Evolutionary conservation across 441 rosid species (phyloP), one percentile per base, ranked within the genome.

Genomic region (Gossypium trilobum): DNA sequence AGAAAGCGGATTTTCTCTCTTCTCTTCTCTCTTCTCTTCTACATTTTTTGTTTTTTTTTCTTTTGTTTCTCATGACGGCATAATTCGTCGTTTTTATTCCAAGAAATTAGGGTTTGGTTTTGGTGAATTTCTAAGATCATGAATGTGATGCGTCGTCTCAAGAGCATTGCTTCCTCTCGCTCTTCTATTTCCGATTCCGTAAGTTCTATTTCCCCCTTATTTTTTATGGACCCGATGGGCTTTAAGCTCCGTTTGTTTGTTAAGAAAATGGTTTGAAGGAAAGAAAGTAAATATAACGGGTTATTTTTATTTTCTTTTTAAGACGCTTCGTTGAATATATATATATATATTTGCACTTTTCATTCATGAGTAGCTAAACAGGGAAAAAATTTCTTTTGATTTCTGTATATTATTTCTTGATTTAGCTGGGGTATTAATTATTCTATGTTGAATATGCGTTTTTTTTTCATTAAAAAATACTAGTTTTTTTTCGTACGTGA

Each of bases 121-220:
- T 42, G 20, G 74, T 27, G 33, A 20, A 42, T 31, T 29, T 20
- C 62, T 68, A 68, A 75, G 82, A 78, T 77, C 75, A 92, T 92
- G 96, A 87, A 88, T 84, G 87, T 92, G 83, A 82, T 92, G 91
- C 96, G 48, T 87, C 97, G 77, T 64, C 84, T 83, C 63, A 83
- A 83, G 80, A 80, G 84, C 86, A 82, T 85, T 78, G 82, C 87
- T 75, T 85, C 87, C 16, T 85, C 84, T 63, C 91, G 87, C 17
- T 81, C 91, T 74, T 92, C 97, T 6, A 62, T 89, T 68, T 92
- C 99, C 33, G 98, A 95, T 82, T 91, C 96, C 33, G 99, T 86
- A 55, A 77, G 89, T 67, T 27, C 23, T 5, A 20, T 52, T 17
- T 17, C 2, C 3, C 19, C 8, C 39, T 13, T 27, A 22, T 54